These are phyloP conservation scores for Saxophila tyrrhenica DNA, from an alignment of 495 filamentous ascomycete species.

Conservation along the genomic window DNA sequence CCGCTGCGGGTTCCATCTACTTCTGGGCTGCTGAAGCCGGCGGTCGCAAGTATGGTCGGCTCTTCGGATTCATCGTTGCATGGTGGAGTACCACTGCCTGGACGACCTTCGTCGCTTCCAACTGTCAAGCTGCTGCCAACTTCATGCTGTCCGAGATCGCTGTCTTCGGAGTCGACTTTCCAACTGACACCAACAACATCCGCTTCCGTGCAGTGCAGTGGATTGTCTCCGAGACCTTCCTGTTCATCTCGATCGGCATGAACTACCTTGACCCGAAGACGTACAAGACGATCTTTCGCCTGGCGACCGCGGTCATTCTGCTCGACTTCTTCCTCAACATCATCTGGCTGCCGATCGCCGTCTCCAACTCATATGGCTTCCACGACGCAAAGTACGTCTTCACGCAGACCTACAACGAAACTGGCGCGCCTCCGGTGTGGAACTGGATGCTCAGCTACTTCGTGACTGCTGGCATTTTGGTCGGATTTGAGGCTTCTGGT, in stretches of 20 bases:
- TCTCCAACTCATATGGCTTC: conserved; percentile 43
- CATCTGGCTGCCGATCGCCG: conserved; percentile 47
- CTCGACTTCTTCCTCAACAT: conserved; percentile 46
- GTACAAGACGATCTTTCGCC: conserved; percentile 35
- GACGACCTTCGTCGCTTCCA: conserved; percentile 41
- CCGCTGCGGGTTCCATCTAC: conserved; percentile 46
- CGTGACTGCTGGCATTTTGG: conserved; percentile 47
- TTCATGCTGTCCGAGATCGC: conserved; percentile 47
- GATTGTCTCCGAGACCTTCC: conserved; percentile 40
- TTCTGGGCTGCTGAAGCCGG: conserved; percentile 48
- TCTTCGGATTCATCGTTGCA: conserved; percentile 45
- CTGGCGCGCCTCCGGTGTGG: conserved; percentile 43
- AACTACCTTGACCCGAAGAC: conserved; percentile 27
- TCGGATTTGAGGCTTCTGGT: conserved; percentile 46
- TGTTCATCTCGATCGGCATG: conserved; percentile 26
- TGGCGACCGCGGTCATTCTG: conserved; percentile 38
- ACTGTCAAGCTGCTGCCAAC: conserved; percentile 43
- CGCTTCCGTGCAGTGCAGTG: conserved; percentile 47
- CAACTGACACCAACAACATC: conserved; percentile 36
- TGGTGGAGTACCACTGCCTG: conserved; percentile 52
- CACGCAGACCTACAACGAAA: conserved; percentile 47
- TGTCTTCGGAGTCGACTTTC: conserved; percentile 41
- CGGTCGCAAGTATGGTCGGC: conserved; percentile 40
- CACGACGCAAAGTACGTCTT: conserved; percentile 43
- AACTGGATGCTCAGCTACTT: conserved; percentile 51